Evolutionary conservation across 805 yeast species (phyloP).

Genomic region (Ogataea corticis): DNA sequence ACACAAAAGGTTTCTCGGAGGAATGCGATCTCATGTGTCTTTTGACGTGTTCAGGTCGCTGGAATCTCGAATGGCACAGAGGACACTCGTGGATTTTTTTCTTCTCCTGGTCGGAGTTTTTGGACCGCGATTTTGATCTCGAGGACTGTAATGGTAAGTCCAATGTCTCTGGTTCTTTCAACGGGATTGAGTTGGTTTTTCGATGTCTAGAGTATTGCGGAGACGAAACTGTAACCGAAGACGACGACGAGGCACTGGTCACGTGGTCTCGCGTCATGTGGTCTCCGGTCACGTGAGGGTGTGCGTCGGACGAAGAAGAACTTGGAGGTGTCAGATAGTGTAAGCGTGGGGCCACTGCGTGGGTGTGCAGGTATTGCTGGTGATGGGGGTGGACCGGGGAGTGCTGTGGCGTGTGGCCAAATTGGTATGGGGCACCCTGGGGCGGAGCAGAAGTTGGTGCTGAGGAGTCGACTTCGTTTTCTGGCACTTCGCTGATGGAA

Average conservation of each 20-base stretch:
- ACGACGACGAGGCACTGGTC: too few relatives aligned
- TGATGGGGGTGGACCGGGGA: constrained; percentile 1
- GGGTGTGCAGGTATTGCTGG: neutral
- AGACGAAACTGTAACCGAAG: too few relatives aligned
- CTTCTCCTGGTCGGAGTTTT: constrained; percentile 36
- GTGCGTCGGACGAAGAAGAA: constrained; percentile 25
- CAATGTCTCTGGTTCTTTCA: constrained; percentile 29
- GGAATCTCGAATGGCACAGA: constrained; percentile 60
- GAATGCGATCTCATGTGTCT: constrained; percentile 61
- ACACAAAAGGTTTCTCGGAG: constrained; percentile 56
- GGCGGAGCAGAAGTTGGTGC: constrained; percentile 13
- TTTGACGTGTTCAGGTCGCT: constrained; percentile 72
- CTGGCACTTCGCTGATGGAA: constrained; percentile 19
- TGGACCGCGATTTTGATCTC: constrained; percentile 35
- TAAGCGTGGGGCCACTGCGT: constrained; percentile 9
- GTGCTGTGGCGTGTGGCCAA: neutral
- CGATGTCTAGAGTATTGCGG: constrained; percentile 1
- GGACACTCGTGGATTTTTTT: constrained; percentile 68
- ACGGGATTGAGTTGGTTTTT: constrained; percentile 9
- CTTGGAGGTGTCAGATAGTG: constrained; percentile 26
- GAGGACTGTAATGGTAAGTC: constrained; percentile 37
- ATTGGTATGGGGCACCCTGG: constrained; percentile 1
- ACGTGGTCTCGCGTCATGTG: too few relatives aligned
- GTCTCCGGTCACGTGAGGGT: too few relatives aligned
- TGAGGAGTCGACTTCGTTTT: constrained; percentile 4